These are phyloP conservation scores for Colletotrichum liaoningense DNA, from an alignment of 2,329 filamentous ascomycete genomes.

Conservation along the genomic window DNA sequence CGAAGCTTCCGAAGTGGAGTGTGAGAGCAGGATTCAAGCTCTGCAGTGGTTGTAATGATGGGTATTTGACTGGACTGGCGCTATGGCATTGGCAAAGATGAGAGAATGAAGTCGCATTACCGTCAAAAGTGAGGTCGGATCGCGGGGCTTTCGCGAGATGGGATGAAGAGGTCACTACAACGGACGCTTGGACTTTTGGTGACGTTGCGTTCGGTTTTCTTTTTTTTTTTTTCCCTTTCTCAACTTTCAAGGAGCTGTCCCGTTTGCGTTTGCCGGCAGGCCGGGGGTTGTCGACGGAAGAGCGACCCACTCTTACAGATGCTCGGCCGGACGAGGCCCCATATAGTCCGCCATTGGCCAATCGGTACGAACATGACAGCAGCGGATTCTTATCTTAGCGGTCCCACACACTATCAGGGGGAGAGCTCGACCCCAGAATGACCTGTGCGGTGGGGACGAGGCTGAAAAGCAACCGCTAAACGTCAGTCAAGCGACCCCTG, in stretches of 20 bases:
- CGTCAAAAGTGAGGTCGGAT: neutral
- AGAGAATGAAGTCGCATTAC: neutral
- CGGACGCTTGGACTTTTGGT: constrained; percentile 7
- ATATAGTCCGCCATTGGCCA: constrained; percentile 5
- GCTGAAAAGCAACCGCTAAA: constrained; percentile 14
- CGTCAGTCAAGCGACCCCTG: constrained; percentile 20
- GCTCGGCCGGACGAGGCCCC: no score
- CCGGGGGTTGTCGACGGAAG: constrained; percentile 2
- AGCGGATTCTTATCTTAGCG: constrained; percentile 14
- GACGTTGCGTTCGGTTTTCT: constrained; percentile 20
- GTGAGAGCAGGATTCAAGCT: neutral
- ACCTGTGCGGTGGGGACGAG: constrained; percentile 21
- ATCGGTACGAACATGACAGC: neutral
- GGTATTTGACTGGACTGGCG: neutral
- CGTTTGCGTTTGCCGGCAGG: neutral
- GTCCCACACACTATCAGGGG: neutral
- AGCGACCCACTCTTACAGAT: neutral
- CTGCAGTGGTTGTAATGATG: neutral
- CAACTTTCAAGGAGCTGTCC: neutral
- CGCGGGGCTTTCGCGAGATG: neutral
- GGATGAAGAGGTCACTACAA: neutral
- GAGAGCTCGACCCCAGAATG: neutral
- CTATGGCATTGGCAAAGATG: no score
- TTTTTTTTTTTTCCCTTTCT: neutral
- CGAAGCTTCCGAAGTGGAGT: constrained; percentile 8